A percentile compares a stretch with the other conserved stretches of the same genome.
Evolutionary conservation across 2,329 filamentous ascomycete genomes (phyloP).

Genomic region (Trichophyton verrucosum): DNA sequence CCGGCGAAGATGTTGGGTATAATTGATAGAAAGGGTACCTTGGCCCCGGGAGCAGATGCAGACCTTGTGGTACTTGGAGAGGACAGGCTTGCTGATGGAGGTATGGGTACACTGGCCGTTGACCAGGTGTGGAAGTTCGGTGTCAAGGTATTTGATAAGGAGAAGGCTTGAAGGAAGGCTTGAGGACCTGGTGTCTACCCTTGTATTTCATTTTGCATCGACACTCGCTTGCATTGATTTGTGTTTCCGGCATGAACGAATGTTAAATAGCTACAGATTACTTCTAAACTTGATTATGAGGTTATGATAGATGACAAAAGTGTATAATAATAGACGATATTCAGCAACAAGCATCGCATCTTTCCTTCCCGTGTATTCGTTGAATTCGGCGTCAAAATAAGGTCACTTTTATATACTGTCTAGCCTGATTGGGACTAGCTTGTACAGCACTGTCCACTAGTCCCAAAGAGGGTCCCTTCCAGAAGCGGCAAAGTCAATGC

Average conservation of each 20-base stretch:
- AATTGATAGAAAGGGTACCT: slow-evolving; percentile 27
- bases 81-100: slow-evolving; percentile 17
- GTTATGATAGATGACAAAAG: not conserved
- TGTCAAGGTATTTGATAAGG: slow-evolving; percentile 28
- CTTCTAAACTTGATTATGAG: not conserved
- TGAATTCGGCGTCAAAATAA: too few species aligned
- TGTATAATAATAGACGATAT: not conserved
- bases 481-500: too few species aligned
- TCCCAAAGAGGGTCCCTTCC: too few species aligned
- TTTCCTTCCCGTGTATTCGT: too few species aligned
- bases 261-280: not conserved
- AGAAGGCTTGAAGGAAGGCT: slow-evolving; percentile 15
- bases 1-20: slow-evolving; percentile 30
- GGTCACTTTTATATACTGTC: too few species aligned
- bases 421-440: too few species aligned
- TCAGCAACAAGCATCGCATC: too few species aligned
- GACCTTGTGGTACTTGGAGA: slow-evolving; percentile 32
- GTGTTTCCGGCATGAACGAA: not conserved
- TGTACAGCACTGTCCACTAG: too few species aligned
- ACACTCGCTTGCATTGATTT: not conserved
- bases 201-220: not conserved
- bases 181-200: too few species aligned
- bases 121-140: slow-evolving; percentile 35
- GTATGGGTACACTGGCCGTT: slow-evolving; percentile 24
- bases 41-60: slow-evolving; percentile 31